phyloP scores from a whole-genome alignment of 2,329 filamentous ascomycete species.

The Chaetothyriales sp. region DNA sequence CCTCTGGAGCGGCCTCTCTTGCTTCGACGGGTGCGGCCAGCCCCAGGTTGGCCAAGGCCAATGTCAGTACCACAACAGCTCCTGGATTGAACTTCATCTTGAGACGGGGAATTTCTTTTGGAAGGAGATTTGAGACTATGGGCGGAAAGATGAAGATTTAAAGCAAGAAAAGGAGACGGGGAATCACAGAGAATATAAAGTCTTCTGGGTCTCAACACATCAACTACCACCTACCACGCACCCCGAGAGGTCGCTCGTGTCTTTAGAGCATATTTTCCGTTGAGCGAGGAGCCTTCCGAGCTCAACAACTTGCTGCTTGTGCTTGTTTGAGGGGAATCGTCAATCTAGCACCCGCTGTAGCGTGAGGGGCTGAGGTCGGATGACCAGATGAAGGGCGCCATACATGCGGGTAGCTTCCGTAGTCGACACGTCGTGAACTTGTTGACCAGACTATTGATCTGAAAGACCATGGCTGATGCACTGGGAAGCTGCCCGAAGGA shows the following conservation, averaged over 20 bases:
- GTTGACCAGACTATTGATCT: background rate
- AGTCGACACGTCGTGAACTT: background rate
- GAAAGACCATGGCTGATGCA: background rate
- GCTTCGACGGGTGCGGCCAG: conserved; percentile 3
- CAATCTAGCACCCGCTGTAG: background rate
- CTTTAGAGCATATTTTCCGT: background rate
- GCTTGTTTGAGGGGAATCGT: background rate
- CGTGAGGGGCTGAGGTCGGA: background rate
- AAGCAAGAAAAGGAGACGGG: background rate
- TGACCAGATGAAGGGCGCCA: background rate
- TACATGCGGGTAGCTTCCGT: background rate
- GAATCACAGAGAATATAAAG: background rate
- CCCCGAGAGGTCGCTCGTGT: background rate
- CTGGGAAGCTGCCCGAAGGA: background rate
- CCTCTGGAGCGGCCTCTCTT: conserved; percentile 1
- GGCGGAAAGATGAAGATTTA: background rate
- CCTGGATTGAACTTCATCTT: background rate
- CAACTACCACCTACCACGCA: background rate
- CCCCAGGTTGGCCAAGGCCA: background rate
- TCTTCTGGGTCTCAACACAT: background rate
- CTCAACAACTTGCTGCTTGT: background rate
- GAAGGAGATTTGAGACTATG: background rate
- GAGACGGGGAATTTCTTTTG: conserved; percentile 7
- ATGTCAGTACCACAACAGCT: background rate
- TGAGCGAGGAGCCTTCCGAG: background rate